A percentile compares a stretch with the other conserved stretches of the same genome.
These are phyloP conservation scores for Verticillium albo-atrum DNA, from an alignment of 2,329 filamentous ascomycete species.

Conservation along the genomic window DNA sequence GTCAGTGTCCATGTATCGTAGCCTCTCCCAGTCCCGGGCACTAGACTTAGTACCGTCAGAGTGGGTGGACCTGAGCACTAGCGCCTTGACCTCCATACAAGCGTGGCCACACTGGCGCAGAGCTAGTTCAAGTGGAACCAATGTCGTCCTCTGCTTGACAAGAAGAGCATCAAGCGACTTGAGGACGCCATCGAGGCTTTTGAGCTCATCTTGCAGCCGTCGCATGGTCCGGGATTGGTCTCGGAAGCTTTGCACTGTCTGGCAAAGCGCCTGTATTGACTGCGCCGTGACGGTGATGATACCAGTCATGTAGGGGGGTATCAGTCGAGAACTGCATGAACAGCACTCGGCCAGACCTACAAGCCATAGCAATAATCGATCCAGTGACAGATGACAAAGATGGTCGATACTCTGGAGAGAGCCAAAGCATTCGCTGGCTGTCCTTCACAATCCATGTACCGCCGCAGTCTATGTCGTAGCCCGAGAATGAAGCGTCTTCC, in stretches of 20 bases:
- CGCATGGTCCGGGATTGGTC: background rate
- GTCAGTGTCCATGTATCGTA: slow-evolving; percentile 4
- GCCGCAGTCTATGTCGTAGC: background rate
- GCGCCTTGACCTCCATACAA: background rate
- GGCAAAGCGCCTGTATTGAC: background rate
- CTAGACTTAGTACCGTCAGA: slow-evolving; percentile 2
- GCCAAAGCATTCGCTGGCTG: background rate
- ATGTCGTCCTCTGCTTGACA: background rate
- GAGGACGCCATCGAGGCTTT: background rate
- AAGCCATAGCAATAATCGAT: background rate
- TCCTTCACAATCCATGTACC: slow-evolving; percentile 1
- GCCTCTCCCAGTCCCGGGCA: slow-evolving; percentile 3
- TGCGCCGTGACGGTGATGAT: background rate
- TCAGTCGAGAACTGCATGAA: background rate
- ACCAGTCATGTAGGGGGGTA: no score
- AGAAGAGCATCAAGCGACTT: background rate
- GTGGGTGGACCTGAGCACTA: slow-evolving; percentile 1
- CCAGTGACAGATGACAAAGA: background rate
- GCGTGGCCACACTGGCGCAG: background rate
- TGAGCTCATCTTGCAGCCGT: background rate
- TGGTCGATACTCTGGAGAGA: slow-evolving; percentile 1
- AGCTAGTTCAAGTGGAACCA: background rate
- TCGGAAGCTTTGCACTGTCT: slow-evolving; percentile 2
- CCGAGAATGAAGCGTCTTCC: background rate
- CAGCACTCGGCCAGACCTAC: background rate